Evolutionary conservation across 306 rosid genomes (phyloP), one percentile per base, ranked within the genome.

Genomic region (Boehmeria nivea): DNA sequence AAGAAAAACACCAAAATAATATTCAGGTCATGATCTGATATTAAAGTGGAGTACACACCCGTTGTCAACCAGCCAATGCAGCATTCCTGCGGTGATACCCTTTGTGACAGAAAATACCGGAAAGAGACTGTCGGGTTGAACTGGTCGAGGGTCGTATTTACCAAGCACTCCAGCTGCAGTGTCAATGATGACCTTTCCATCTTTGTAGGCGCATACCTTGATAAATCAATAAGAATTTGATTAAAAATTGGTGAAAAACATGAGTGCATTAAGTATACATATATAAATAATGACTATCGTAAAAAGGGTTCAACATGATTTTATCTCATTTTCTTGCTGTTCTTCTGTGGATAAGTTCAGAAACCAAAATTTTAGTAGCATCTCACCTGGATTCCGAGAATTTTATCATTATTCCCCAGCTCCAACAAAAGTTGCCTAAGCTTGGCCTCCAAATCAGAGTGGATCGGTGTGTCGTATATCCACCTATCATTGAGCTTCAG

Each of bases 121-220:
- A 59, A 93, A 93, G 64, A 93, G 99, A 73, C 88, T 93, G 69
- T 88, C 95, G 16, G 81, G 89, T 72, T 85, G 85, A 57, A 93
- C 99, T 5, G 99, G 99, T 60, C 99, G 99, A 31, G 99, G 99
- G 76, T 93, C 96, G 60, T 85, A 93, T 93, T 72, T 85, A 65
- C 99, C 99, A 59, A 93, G 95, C 67, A 83, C 66, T 75, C 99
- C 99, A 73, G 99, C 99, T 57, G 95, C 88, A 63, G 96, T 93
- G 70, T 93, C 99, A 67, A 93, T 81, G 57, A 93, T 81, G 65
- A 93, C 96, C 68, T 85, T 71, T 61, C 96, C 96, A 72, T 93
- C 99, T 76, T 93, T 93, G 82, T 88, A 93, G 67, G 96, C 99
- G 44, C 99, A 87, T 58, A 93, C 95, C 99, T 93, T 71, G 15